Percentiles rank a stretch among this genome's conserved stretches.
Evolutionary conservation across 176 grass and related monocot species (phyloP).

Genomic region (Calamus simplicifolius): DNA sequence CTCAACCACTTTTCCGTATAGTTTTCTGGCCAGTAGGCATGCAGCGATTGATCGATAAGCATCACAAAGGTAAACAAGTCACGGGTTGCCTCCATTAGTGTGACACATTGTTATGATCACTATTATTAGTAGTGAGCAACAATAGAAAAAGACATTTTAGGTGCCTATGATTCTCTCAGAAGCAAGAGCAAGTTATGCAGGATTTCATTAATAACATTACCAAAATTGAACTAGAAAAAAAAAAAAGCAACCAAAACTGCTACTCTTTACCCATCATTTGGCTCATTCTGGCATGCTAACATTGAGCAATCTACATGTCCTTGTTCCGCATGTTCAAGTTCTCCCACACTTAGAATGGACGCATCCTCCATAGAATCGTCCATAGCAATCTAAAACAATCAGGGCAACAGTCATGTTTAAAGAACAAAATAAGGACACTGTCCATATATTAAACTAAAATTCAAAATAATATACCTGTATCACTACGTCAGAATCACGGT

Average conservation of each 20-base stretch:
- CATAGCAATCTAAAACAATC: constrained; percentile 37
- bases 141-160: no score
- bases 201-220: no score
- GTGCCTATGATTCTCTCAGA: no score
- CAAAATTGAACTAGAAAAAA: no score
- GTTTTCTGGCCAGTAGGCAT: no score
- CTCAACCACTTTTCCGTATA: no score
- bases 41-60: no score
- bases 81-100: no score
- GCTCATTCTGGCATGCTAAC: constrained; percentile 21
- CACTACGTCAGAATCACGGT: constrained; percentile 78
- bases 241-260: neutral
- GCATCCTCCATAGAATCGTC: constrained; percentile 21
- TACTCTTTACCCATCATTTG: constrained; percentile 46
- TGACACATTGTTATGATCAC: no score
- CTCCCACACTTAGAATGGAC: constrained; percentile 21
- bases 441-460: constrained; percentile 7
- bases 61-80: no score
- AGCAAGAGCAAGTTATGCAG: no score
- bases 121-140: no score
- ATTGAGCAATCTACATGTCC: constrained; percentile 16
- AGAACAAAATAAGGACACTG: constrained; percentile 13
- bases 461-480: constrained; percentile 51
- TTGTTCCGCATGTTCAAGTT: neutral
- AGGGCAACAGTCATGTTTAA: constrained; percentile 11